phyloP scores from a whole-genome alignment of 306 rosid genomes.

The Lupinus albus region DNA sequence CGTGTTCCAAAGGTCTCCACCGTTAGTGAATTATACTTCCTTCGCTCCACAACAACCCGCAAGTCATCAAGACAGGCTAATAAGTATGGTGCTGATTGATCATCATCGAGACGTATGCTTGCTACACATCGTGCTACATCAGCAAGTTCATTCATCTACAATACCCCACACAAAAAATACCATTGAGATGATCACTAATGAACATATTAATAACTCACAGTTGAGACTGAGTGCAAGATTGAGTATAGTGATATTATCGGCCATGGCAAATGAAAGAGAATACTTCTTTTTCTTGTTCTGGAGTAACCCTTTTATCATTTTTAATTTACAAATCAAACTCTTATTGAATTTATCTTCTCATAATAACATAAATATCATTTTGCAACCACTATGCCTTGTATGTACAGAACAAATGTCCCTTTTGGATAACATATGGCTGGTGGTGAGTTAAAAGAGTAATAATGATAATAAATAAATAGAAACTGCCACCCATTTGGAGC shows the following conservation, averaged over 20 bases:
- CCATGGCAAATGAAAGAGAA: background rate
- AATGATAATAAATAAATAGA: background rate
- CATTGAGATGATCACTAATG: conserved; percentile 20
- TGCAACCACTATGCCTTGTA: background rate
- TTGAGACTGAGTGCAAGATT: background rate
- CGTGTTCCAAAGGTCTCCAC: conserved; percentile 96
- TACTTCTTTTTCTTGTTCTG: background rate
- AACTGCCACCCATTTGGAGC: background rate
- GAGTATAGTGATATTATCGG: background rate
- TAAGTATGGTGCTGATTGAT: conserved; percentile 64
- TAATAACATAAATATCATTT: conserved; percentile 4
- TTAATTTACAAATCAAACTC: background rate
- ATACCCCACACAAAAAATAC: too few relatives aligned
- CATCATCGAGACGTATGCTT: conserved; percentile 81
- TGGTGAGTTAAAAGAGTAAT: background rate
- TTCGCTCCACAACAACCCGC: conserved; percentile 76
- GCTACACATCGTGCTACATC: conserved; percentile 93
- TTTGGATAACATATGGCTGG: background rate
- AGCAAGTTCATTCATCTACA: conserved; percentile 90
- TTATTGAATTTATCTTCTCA: background rate
- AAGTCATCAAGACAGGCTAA: conserved; percentile 86
- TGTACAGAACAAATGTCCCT: conserved; percentile 16
- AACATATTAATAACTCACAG: conserved; percentile 12
- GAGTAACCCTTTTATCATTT: too few relatives aligned
- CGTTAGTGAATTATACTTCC: conserved; percentile 83